Evolutionary conservation across 2,329 filamentous ascomycete species (phyloP).

Genomic region (Xylaria hypoxylon): DNA sequence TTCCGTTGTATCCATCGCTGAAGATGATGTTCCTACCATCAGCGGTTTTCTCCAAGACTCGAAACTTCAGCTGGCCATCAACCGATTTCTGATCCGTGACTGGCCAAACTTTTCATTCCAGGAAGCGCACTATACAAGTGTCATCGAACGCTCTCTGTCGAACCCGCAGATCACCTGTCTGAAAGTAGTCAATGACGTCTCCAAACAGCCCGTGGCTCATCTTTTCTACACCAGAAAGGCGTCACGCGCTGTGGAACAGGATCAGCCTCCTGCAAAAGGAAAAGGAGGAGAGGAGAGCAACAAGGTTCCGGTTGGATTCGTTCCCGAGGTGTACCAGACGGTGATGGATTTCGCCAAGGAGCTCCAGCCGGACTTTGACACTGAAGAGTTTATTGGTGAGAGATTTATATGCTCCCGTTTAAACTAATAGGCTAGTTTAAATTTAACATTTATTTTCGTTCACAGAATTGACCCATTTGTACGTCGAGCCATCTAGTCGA

Average conservation of each 20-base stretch:
- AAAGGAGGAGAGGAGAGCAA: not conserved
- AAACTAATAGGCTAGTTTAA: not conserved
- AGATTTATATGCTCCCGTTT: not conserved
- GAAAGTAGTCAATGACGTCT: slow-evolving; percentile 22
- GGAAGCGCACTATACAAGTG: slow-evolving; percentile 10
- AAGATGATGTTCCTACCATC: slow-evolving; percentile 23
- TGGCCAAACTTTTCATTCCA: slow-evolving; percentile 24
- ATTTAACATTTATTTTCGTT: not conserved
- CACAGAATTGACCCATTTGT: slow-evolving; percentile 30
- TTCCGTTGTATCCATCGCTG: slow-evolving; percentile 11
- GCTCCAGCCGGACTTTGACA: slow-evolving; percentile 16
- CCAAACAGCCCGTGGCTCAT: slow-evolving; percentile 24
- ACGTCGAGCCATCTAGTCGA: slow-evolving; percentile 33
- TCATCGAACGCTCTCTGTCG: slow-evolving; percentile 1
- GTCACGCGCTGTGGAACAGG: too few species aligned
- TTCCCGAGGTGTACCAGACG: slow-evolving; percentile 21
- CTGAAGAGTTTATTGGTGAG: slow-evolving; percentile 31
- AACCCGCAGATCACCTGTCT: slow-evolving; percentile 16
- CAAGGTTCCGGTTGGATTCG: slow-evolving; percentile 8
- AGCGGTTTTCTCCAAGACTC: slow-evolving; percentile 28
- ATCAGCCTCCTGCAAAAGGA: not conserved
- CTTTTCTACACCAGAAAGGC: slow-evolving; percentile 21
- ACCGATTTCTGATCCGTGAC: slow-evolving; percentile 31
- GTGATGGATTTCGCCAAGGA: slow-evolving; percentile 14
- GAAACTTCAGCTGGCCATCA: slow-evolving; percentile 34